Evolutionary conservation across 2,329 filamentous ascomycete genomes (phyloP).

Genomic region (Pseudopithomyces maydicus): DNA sequence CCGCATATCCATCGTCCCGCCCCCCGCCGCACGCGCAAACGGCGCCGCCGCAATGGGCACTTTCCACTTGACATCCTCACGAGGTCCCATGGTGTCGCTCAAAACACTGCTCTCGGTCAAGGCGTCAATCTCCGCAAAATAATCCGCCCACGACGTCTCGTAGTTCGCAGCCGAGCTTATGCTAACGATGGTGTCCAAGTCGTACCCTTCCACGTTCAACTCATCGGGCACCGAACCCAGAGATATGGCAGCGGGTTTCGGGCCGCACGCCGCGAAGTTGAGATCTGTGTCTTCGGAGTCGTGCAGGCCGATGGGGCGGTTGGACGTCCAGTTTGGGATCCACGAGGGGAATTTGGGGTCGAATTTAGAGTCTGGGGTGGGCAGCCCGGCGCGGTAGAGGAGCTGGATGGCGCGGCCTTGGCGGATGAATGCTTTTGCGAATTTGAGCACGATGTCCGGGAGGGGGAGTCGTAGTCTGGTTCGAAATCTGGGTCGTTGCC

Average conservation of each 20-base stretch:
- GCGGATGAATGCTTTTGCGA: slow-evolving; percentile 2
- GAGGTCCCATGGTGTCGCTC: neutral
- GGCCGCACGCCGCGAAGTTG: neutral
- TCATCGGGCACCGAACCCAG: neutral
- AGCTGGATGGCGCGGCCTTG: neutral
- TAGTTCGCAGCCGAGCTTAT: neutral
- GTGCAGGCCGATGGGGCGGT: neutral
- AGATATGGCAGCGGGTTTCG: neutral
- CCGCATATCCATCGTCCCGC: neutral
- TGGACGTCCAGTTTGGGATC: slow-evolving; percentile 3
- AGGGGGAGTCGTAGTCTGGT: neutral
- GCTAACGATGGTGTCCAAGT: neutral
- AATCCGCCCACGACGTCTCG: neutral
- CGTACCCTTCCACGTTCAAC: neutral
- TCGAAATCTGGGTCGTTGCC: neutral
- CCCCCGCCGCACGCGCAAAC: neutral
- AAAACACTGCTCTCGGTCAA: neutral
- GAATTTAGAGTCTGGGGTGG: neutral
- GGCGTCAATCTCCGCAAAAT: neutral
- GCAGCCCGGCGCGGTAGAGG: slow-evolving; percentile 1
- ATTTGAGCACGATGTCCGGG: neutral
- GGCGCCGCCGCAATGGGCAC: neutral
- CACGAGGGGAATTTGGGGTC: slow-evolving; percentile 5
- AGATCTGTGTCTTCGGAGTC: neutral
- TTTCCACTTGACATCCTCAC: neutral